Evolutionary conservation across 2,329 filamentous ascomycete species (phyloP).

Genomic region (Epichloe gansuensis): DNA sequence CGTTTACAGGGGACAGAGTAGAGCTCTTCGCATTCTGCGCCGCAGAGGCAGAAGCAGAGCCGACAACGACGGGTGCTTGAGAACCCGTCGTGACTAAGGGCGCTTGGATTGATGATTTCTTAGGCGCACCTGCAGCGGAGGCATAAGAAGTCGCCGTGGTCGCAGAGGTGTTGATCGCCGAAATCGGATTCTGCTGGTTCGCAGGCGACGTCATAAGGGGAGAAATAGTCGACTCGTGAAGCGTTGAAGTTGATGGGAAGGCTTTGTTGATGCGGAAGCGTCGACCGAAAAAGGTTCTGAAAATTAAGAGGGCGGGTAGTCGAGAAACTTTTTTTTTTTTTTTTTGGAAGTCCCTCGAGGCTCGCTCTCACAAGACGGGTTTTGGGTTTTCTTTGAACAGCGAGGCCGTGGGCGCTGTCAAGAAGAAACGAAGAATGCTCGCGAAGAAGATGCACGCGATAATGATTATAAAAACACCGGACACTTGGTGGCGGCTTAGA

Average conservation of each 20-base stretch:
- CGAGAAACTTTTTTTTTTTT: slow-evolving; percentile 2
- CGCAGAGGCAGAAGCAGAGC: slow-evolving; percentile 37
- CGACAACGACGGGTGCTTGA: slow-evolving; percentile 40
- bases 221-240: slow-evolving; percentile 1
- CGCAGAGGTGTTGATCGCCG: slow-evolving; percentile 47
- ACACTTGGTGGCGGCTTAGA: slow-evolving; percentile 14
- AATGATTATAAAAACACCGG: slow-evolving; percentile 3
- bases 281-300: neutral
- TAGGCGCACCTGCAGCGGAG: slow-evolving; percentile 51
- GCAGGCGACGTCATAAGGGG: slow-evolving; percentile 50
- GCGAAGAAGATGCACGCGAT: slow-evolving; percentile 6
- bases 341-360: neutral
- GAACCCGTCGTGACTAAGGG: slow-evolving; percentile 49
- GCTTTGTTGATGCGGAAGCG: neutral
- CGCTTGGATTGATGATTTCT: slow-evolving; percentile 49
- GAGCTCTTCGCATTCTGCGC: slow-evolving; percentile 49
- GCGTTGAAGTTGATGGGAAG: neutral
- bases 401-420: neutral
- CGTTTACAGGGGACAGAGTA: slow-evolving; percentile 72
- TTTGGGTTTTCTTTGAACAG: neutral
- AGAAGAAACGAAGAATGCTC: slow-evolving; percentile 5
- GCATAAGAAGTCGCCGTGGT: slow-evolving; percentile 52
- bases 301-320: slow-evolving; percentile 6
- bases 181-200: slow-evolving; percentile 38
- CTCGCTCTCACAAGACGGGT: slow-evolving; percentile 5